Percentiles rank a stretch among this genome's conserved stretches.
phyloP scores from a whole-genome alignment of 2,329 filamentous ascomycete species.

The Aspergillus japonicus region DNA sequence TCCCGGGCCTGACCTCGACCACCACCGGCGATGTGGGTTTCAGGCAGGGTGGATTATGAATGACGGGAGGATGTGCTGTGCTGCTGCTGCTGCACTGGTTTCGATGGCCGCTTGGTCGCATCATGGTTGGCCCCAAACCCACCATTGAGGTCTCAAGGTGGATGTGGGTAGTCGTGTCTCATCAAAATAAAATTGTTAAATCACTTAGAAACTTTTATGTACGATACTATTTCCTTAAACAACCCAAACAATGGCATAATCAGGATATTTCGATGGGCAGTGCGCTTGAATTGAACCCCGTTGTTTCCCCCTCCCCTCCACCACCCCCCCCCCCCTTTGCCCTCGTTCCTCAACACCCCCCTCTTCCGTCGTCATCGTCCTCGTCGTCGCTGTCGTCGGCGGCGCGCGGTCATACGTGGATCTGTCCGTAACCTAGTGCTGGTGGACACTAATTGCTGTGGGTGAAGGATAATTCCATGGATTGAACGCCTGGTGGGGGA shows the following conservation, averaged over 20 bases:
- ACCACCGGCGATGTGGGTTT: slow-evolving; percentile 16
- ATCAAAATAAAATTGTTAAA: slow-evolving; percentile 7
- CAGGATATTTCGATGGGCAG: too few relatives aligned
- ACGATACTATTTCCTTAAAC: neutral
- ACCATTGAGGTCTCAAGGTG: neutral
- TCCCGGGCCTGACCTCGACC: slow-evolving; percentile 20
- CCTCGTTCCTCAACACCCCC: neutral
- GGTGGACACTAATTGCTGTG: neutral
- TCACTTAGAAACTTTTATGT: too few relatives aligned
- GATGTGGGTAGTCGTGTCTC: slow-evolving; percentile 23
- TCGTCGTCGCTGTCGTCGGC: neutral
- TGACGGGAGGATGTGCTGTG: slow-evolving; percentile 20
- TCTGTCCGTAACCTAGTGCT: neutral
- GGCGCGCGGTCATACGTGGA: neutral
- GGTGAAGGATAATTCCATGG: neutral
- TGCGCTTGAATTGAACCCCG: too few relatives aligned
- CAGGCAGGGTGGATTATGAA: slow-evolving; percentile 11
- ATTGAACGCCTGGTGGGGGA: neutral
- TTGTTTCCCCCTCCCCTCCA: too few relatives aligned
- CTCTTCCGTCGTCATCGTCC: neutral
- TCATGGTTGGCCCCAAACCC: slow-evolving; percentile 17
- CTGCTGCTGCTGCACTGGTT: slow-evolving; percentile 7
- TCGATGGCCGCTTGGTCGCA: slow-evolving; percentile 11
- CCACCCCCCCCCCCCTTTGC: neutral
- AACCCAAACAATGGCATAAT: neutral